Conservation (phyloP, 2,329 filamentous ascomycete genomes). For the Pseudogymnoascus sp. region DNA sequence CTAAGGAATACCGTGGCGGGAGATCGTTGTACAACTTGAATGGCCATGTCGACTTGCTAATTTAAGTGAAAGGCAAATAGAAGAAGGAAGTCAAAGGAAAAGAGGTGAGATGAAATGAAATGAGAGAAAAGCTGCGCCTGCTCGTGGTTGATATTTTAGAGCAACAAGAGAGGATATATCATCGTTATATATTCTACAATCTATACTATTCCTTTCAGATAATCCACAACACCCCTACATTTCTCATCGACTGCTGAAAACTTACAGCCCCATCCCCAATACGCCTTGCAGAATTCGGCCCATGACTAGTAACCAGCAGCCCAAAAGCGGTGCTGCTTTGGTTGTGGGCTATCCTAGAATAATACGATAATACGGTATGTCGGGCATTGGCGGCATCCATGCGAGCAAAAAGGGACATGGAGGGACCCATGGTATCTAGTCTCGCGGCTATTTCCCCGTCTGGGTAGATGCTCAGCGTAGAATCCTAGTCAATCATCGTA, state of each 20-base stretch:
- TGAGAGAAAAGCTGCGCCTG: background rate
- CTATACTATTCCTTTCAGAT: background rate
- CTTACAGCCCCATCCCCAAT: background rate
- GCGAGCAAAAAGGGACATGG: background rate
- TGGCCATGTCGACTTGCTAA: background rate
- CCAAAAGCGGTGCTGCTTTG: background rate
- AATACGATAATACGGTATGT: background rate
- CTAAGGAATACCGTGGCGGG: slow-evolving; percentile 1
- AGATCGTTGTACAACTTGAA: background rate
- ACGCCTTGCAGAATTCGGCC: background rate
- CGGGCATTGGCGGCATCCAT: background rate
- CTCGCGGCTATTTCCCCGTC: background rate
- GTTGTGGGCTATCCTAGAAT: background rate
- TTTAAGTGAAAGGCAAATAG: background rate
- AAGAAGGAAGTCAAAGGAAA: background rate
- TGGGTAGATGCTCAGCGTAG: background rate
- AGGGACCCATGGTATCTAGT: background rate
- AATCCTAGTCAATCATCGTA: background rate
- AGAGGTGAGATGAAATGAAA: background rate
- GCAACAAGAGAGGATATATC: background rate
- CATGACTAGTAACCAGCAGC: background rate
- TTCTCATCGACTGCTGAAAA: background rate
- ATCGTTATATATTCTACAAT: background rate
- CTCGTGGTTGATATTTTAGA: background rate
- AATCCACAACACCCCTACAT: background rate